These are phyloP conservation scores for Cornus suecica DNA, from an alignment of 148 eudicot genomes.

Conservation along the genomic window DNA sequence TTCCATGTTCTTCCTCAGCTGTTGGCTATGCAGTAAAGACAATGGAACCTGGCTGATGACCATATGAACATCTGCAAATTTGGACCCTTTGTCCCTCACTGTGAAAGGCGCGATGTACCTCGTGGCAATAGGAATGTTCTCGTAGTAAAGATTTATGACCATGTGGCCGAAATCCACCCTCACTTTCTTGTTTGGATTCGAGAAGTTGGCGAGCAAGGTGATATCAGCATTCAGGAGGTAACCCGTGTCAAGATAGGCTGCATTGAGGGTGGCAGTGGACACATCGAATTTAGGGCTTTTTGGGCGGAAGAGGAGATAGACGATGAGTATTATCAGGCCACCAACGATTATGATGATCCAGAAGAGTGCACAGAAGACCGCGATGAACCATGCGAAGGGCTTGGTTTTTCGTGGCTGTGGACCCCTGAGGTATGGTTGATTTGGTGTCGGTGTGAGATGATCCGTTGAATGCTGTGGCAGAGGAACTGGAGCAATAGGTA, in stretches of 20 bases:
- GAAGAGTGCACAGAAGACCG: constrained; percentile 58
- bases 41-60: constrained; percentile 70
- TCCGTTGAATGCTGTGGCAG: no score
- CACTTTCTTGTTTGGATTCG: constrained; percentile 68
- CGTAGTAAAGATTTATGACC: constrained; percentile 43
- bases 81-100: constrained; percentile 24
- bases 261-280: constrained; percentile 55
- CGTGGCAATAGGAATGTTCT: constrained; percentile 41
- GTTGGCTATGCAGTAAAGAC: constrained; percentile 29
- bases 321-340: constrained; percentile 64
- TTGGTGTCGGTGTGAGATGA: no score
- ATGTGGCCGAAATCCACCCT: constrained; percentile 59
- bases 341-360: constrained; percentile 69
- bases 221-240: constrained; percentile 68
- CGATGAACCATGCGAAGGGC: constrained; percentile 59
- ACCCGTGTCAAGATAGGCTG: constrained; percentile 80
- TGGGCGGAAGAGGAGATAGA: constrained; percentile 69
- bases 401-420: constrained; percentile 25
- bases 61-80: constrained; percentile 49
- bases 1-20: constrained; percentile 40
- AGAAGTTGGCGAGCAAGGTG: constrained; percentile 69
- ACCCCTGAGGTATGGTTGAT: no score
- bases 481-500: no score
- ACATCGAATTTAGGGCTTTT: constrained; percentile 64
- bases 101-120: constrained; percentile 61